Evolutionary conservation across 2,329 filamentous ascomycete genomes (phyloP), one percentile per base, ranked within the genome.

Genomic region (Ophiostoma perfectum): DNA sequence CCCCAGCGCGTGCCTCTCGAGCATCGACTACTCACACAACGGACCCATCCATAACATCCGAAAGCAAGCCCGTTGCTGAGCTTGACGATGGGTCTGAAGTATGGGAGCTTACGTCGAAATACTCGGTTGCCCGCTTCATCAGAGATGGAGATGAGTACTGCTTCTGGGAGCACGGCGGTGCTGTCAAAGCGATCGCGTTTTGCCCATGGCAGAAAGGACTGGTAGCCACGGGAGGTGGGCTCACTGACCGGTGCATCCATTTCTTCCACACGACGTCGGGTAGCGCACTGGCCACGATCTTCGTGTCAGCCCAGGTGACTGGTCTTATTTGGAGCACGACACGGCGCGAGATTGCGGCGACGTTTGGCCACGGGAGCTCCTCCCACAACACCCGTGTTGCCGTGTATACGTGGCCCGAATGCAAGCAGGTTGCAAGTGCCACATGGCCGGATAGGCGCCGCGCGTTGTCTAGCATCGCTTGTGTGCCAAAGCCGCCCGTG

Each of bases 161-260:
- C 76, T 84, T 84, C 44, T 95, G 92, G 86, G 78, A 82, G 11
- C 92, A 99, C 76, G 87, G 87, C 39, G 94, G 94, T 0, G 95
- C 95, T 2, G 91, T 98, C 72, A 99, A 99, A 78, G 95, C 95
- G 44, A 95, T 98, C 73, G 93, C 95, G 1, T 98, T 98, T 78
- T 96, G 94, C 71, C 94, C 95, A 0, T 99, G 93, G 94, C 90
- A 94, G 68, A 86, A 90, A 38, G 90, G 90, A 3, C 83, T 99
- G 4, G 79, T 99, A 52, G 95, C 95, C 14, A 96, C 94, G 1
- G 93, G 95, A 3, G 94, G 95, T 52, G 95, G 95, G 38, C 94
- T 91, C 63, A 96, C 96, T 74, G 94, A 99, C 79, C 92, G 92
- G 74, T 92, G 92, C 77, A 97, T 99, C 69, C 93, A 96, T 78